phyloP scores from a whole-genome alignment of 2,329 filamentous ascomycete species.

The Aspergillus bombycis region DNA sequence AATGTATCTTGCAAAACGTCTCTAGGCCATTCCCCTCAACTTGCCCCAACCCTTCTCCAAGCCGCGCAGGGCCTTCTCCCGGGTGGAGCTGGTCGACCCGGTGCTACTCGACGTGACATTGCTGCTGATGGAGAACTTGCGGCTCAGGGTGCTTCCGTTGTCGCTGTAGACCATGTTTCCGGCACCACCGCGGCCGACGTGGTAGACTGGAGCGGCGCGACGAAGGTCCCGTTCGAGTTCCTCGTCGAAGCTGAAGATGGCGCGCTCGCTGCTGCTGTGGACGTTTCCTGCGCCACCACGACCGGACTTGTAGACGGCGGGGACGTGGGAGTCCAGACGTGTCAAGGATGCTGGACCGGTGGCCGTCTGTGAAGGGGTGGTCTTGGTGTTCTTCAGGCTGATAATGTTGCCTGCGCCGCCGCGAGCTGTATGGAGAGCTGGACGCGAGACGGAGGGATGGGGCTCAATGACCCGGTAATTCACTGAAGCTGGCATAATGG shows the following conservation, averaged over 20 bases:
- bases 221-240: conserved; percentile 62
- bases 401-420: conserved; percentile 63
- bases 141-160: conserved; percentile 32
- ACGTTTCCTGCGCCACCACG: conserved; percentile 62
- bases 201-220: conserved; percentile 63
- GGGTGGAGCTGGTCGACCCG: conserved; percentile 37
- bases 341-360: conserved; percentile 54
- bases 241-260: conserved; percentile 70
- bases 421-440: conserved; percentile 56
- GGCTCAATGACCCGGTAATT: conserved; percentile 63
- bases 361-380: conserved; percentile 51
- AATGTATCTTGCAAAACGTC: neutral
- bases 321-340: conserved; percentile 50
- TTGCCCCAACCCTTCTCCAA: conserved; percentile 47
- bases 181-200: conserved; percentile 64
- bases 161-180: conserved; percentile 54
- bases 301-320: conserved; percentile 49
- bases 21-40: conserved; percentile 40
- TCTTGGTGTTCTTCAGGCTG: conserved; percentile 54
- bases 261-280: conserved; percentile 55
- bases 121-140: conserved; percentile 42
- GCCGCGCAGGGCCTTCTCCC: conserved; percentile 39
- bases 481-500: conserved; percentile 35
- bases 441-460: conserved; percentile 61
- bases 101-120: conserved; percentile 40